Evolutionary conservation across 768 basidiomycete genomes (phyloP).

Genomic region (Hygrophorus russula): DNA sequence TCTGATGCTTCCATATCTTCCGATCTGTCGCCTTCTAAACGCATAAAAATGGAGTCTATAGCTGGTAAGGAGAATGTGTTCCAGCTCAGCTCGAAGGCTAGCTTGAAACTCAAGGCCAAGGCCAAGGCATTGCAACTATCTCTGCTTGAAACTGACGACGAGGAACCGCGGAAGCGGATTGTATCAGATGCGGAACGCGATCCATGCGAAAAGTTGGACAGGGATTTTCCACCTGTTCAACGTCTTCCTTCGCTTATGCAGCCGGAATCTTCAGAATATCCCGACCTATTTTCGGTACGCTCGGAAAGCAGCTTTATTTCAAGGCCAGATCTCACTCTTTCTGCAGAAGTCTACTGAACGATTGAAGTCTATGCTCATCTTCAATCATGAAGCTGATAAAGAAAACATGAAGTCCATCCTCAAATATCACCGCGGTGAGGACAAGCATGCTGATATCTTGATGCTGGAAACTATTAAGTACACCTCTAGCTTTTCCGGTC

Average conservation of each 20-base stretch:
- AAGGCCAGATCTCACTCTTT: not conserved
- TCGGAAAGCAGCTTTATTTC: not conserved
- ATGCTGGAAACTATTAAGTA: slow-evolving; percentile 32
- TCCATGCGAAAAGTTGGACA: slow-evolving; percentile 17
- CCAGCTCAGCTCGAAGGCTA: not conserved
- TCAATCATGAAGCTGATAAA: slow-evolving; percentile 18
- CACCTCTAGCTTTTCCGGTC: slow-evolving; percentile 2
- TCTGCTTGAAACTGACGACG: slow-evolving; percentile 6
- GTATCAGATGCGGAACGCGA: slow-evolving; percentile 11
- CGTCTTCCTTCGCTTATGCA: not conserved
- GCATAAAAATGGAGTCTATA: slow-evolving; percentile 6
- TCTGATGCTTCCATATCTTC: slow-evolving; percentile 9
- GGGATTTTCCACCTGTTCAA: slow-evolving; percentile 14
- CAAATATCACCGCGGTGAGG: slow-evolving; percentile 13
- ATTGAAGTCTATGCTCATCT: slow-evolving; percentile 18
- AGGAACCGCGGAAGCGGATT: slow-evolving; percentile 15
- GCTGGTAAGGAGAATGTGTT: slow-evolving; percentile 11
- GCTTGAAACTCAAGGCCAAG: slow-evolving; percentile 4
- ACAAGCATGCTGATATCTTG: slow-evolving; percentile 25
- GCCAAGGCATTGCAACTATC: not conserved
- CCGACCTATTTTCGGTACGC: slow-evolving; percentile 19
- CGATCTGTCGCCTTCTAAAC: slow-evolving; percentile 12
- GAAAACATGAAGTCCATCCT: slow-evolving; percentile 15
- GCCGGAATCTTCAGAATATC: slow-evolving; percentile 7
- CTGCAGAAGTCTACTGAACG: slow-evolving; percentile 20